phyloP scores from a whole-genome alignment of 2,329 filamentous ascomycete species.

The Diatrype stigma region DNA sequence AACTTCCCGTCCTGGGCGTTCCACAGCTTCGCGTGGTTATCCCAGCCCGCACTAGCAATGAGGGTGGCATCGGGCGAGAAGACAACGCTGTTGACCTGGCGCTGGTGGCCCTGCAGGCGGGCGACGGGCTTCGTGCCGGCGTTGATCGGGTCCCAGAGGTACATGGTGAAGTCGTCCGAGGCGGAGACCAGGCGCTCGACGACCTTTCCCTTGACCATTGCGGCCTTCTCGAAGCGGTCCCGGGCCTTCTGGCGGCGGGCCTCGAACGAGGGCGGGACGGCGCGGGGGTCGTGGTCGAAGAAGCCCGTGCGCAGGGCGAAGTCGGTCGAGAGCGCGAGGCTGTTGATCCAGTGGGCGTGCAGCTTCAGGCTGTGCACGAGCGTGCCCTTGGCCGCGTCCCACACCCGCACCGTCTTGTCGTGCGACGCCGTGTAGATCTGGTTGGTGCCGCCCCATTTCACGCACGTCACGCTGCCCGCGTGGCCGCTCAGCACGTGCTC shows the following conservation, averaged over 20 bases:
- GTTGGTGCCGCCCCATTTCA: constrained; percentile 90
- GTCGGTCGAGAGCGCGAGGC: constrained; percentile 89
- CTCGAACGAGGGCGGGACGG: constrained; percentile 63
- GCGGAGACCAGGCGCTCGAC: constrained; percentile 85
- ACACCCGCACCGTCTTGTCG: constrained; percentile 89
- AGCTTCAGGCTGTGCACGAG: constrained; percentile 73
- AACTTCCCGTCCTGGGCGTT: constrained; percentile 71
- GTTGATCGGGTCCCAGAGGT: constrained; percentile 80
- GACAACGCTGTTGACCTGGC: constrained; percentile 91
- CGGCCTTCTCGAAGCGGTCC: constrained; percentile 80
- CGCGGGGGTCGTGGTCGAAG: constrained; percentile 68
- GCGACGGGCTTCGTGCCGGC: constrained; percentile 77
- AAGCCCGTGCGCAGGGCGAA: constrained; percentile 82
- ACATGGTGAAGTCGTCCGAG: constrained; percentile 94
- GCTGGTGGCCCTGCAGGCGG: constrained; percentile 90
- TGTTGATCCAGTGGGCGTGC: constrained; percentile 95
- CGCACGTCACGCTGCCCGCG: constrained; percentile 82
- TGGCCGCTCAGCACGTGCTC: constrained; percentile 85
- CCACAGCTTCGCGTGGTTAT: constrained; percentile 95
- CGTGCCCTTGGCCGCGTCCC: constrained; percentile 76
- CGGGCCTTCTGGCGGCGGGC: constrained; percentile 72
- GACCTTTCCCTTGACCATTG: constrained; percentile 68
- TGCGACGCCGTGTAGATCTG: constrained; percentile 80
- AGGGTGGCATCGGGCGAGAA: constrained; percentile 87
- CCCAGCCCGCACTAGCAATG: constrained; percentile 85